These are phyloP conservation scores for Pestalotiopsis sp. DNA, from an alignment of 2,329 filamentous ascomycete genomes.

Conservation along the genomic window DNA sequence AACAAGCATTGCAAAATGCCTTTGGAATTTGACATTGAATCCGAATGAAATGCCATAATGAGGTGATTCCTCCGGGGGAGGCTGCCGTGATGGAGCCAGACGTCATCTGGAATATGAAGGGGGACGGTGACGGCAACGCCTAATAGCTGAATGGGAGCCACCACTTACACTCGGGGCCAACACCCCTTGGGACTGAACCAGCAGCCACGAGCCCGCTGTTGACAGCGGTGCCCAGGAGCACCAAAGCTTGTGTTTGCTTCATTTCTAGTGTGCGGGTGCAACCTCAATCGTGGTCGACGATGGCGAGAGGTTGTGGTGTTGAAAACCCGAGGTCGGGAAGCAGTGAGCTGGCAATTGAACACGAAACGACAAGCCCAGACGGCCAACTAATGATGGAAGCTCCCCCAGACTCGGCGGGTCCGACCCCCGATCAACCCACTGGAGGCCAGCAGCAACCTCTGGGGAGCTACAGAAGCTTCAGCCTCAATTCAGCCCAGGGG, in stretches of 20 bases:
- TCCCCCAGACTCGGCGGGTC: conserved; percentile 2
- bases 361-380: conserved; percentile 7
- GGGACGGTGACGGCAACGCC: not conserved
- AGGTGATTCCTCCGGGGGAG: not conserved
- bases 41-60: conserved; percentile 6
- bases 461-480: not conserved
- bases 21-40: no score
- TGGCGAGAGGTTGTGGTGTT: not conserved
- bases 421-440: not conserved
- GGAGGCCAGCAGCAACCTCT: not conserved
- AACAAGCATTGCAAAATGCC: conserved; percentile 13
- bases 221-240: conserved; percentile 54
- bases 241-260: conserved; percentile 52
- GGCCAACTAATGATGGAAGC: conserved; percentile 1
- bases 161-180: conserved; percentile 85
- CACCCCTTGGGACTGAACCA: conserved; percentile 77
- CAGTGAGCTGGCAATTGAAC: conserved; percentile 13
- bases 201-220: conserved; percentile 57
- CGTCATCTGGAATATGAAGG: conserved; percentile 2
- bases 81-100: conserved; percentile 13
- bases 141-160: not conserved
- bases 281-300: conserved; percentile 8
- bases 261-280: conserved; percentile 32
- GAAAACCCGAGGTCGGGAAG: not conserved
- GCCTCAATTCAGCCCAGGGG: not conserved